Evolutionary conservation across 2,329 filamentous ascomycete species (phyloP).

Genomic region (Akanthomyces dipterigenus): DNA sequence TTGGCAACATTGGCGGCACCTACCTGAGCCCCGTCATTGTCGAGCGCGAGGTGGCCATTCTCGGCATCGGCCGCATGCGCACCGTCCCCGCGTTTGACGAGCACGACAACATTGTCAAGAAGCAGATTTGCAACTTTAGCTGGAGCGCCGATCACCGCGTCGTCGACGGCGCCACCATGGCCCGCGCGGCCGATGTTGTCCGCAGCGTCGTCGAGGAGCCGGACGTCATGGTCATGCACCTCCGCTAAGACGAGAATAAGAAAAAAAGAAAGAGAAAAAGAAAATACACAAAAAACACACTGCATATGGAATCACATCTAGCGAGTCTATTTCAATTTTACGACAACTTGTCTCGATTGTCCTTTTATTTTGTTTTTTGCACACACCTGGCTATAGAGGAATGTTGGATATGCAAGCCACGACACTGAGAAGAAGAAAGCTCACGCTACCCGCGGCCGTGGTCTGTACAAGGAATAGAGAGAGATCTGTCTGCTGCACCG

Average conservation of each 20-base stretch:
- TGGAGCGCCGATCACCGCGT: slow-evolving; percentile 96
- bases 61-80: slow-evolving; percentile 78
- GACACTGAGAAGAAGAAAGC: neutral
- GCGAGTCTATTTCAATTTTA: slow-evolving; percentile 4
- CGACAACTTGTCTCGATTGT: neutral
- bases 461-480: neutral
- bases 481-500: neutral
- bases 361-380: neutral
- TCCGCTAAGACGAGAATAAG: slow-evolving; percentile 47
- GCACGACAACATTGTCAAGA: slow-evolving; percentile 56
- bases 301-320: slow-evolving; percentile 8
- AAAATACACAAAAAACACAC: neutral
- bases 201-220: slow-evolving; percentile 74
- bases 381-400: neutral
- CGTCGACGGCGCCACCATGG: slow-evolving; percentile 91
- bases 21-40: slow-evolving; percentile 90
- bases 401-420: neutral
- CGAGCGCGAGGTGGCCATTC: slow-evolving; percentile 81
- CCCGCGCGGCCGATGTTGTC: slow-evolving; percentile 78
- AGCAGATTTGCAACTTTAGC: slow-evolving; percentile 82
- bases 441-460: neutral
- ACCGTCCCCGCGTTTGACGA: slow-evolving; percentile 72
- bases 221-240: slow-evolving; percentile 76
- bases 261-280: neutral
- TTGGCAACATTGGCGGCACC: slow-evolving; percentile 88